These are phyloP conservation scores for Rhodomyrtus psidioides DNA, from an alignment of 441 rosid genomes.

Conservation along the genomic window DNA sequence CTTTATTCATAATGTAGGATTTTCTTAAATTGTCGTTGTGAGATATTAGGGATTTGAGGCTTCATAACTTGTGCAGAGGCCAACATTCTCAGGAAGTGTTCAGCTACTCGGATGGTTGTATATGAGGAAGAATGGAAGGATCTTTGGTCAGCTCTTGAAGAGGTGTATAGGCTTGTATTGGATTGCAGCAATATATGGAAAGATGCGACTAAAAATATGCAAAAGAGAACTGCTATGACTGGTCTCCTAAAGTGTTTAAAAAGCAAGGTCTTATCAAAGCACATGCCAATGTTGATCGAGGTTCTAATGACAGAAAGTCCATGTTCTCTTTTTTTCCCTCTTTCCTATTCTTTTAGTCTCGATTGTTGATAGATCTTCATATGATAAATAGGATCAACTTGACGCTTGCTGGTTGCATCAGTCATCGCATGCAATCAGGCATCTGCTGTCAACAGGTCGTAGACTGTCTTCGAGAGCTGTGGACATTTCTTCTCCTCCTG, in stretches of 20 bases:
- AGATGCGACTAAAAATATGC: slow-evolving; percentile 42
- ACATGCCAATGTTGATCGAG: slow-evolving; percentile 62
- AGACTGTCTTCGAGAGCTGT: slow-evolving; percentile 25
- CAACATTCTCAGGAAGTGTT: slow-evolving; percentile 8
- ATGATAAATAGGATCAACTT: slow-evolving; percentile 25
- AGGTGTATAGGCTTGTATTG: slow-evolving; percentile 31
- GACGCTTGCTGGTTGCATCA: slow-evolving; percentile 61
- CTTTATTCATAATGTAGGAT: background rate
- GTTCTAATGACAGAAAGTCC: slow-evolving; percentile 19
- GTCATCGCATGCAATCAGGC: slow-evolving; percentile 63
- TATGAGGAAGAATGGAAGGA: slow-evolving; percentile 45
- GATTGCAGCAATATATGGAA: slow-evolving; percentile 69
- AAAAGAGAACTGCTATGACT: slow-evolving; percentile 69
- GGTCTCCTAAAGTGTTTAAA: slow-evolving; percentile 79
- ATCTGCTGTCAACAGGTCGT: slow-evolving; percentile 44
- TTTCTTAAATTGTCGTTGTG: background rate
- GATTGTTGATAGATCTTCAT: slow-evolving; percentile 2
- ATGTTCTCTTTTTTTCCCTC: background rate
- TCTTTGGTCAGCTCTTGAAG: slow-evolving; percentile 46
- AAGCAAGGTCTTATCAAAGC: slow-evolving; percentile 69
- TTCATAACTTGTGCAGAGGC: slow-evolving; percentile 30
- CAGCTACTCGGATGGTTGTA: slow-evolving; percentile 15
- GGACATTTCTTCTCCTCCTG: slow-evolving; percentile 15
- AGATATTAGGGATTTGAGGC: background rate
- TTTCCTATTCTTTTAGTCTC: slow-evolving; percentile 8